A percentile compares a stretch with the other conserved stretches of the same genome.
phyloP scores from a whole-genome alignment of 1,284 basidiomycete genomes.

The Athelia sp. region DNA sequence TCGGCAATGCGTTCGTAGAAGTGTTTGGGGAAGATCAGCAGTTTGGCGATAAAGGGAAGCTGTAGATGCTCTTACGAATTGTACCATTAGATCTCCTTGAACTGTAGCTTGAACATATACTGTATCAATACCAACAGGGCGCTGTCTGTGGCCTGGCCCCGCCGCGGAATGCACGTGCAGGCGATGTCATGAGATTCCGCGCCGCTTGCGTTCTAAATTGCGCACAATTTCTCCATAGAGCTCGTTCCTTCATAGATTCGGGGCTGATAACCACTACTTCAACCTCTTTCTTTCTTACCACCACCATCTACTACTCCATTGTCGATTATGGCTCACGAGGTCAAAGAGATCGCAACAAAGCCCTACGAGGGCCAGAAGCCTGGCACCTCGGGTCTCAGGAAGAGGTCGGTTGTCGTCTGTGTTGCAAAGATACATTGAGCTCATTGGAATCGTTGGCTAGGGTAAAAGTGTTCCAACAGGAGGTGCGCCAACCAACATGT shows the following conservation, averaged over 20 bases:
- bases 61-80: constrained; percentile 21
- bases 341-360: constrained; percentile 67
- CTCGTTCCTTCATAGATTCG: background rate
- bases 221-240: too few relatives aligned
- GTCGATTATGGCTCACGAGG: constrained; percentile 32
- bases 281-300: background rate
- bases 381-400: constrained; percentile 91
- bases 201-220: too few relatives aligned
- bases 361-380: constrained; percentile 90
- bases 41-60: constrained; percentile 29
- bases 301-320: background rate
- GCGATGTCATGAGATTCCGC: too few relatives aligned
- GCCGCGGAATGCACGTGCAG: too few relatives aligned
- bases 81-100: background rate
- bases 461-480: constrained; percentile 90
- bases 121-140: background rate
- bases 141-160: too few relatives aligned
- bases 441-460: constrained; percentile 31
- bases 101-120: background rate
- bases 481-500: constrained; percentile 49
- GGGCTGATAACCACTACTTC: background rate
- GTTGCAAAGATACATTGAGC: too few relatives aligned
- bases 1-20: constrained; percentile 71
- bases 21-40: constrained; percentile 58
- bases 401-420: constrained; percentile 58